Evolutionary conservation across 768 basidiomycete genomes (phyloP).

Genomic region (Cystobasidium ongulense): DNA sequence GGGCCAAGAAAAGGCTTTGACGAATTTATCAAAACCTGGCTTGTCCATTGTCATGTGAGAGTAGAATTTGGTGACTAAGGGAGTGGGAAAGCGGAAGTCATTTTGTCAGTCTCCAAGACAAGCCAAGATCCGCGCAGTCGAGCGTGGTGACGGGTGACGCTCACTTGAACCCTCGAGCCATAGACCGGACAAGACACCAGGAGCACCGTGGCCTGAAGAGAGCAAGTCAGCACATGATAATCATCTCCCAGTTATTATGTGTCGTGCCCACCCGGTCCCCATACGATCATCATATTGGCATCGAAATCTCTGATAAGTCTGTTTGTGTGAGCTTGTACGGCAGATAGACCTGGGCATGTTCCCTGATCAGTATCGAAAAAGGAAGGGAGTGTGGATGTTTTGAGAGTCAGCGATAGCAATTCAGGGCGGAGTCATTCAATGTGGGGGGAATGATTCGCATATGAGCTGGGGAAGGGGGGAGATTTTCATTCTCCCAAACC

Average conservation of each 20-base stretch:
- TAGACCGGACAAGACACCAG: constrained; percentile 72
- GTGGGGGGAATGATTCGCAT: not conserved
- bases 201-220: constrained; percentile 66
- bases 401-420: not conserved
- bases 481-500: not conserved
- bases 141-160: not conserved
- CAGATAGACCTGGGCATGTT: constrained; percentile 62
- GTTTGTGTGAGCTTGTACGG: constrained; percentile 64
- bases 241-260: no score
- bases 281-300: constrained; percentile 29
- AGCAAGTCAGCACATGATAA: constrained; percentile 8
- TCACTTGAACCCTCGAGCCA: constrained; percentile 67
- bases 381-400: not conserved
- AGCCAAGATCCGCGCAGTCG: no score
- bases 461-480: not conserved
- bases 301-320: constrained; percentile 46
- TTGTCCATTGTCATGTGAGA: constrained; percentile 46
- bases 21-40: constrained; percentile 57
- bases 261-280: constrained; percentile 5
- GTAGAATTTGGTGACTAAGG: constrained; percentile 49
- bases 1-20: constrained; percentile 67
- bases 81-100: constrained; percentile 16
- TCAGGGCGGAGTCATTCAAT: not conserved
- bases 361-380: constrained; percentile 32
- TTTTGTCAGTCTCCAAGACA: constrained; percentile 40